Percentiles rank a stretch among this genome's conserved stretches.
These are phyloP conservation scores for Brettanomyces sp. DNA, from an alignment of 805 yeast genomes.

Conservation along the genomic window DNA sequence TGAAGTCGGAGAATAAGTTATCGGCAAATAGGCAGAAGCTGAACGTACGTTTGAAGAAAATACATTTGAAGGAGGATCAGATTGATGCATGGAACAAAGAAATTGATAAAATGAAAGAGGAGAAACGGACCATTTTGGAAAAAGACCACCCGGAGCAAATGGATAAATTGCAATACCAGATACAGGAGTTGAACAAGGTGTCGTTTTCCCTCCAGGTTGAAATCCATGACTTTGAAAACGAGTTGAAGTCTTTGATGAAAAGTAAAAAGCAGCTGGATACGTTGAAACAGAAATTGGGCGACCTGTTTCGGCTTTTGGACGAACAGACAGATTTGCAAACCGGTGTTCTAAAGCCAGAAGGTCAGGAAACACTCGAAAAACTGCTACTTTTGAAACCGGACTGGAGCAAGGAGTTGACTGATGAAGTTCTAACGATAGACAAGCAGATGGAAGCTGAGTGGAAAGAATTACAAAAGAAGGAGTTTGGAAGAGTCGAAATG, in stretches of 20 bases:
- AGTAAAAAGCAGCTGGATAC: conserved; percentile 19
- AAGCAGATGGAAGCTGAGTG: conserved; percentile 28
- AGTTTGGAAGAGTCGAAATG: conserved; percentile 21
- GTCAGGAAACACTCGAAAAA: conserved; percentile 14
- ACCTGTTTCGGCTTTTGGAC: conserved; percentile 17
- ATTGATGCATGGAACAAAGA: conserved; percentile 25
- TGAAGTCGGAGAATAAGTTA: conserved; percentile 27
- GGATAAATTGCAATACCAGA: conserved; percentile 11
- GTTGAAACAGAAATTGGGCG: conserved; percentile 13
- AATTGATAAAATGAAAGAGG: conserved; percentile 17
- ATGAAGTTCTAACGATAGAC: conserved; percentile 23
- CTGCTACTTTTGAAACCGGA: conserved; percentile 19
- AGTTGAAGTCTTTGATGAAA: conserved; percentile 19
- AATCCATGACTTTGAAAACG: conserved; percentile 24
- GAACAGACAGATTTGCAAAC: conserved; percentile 18
- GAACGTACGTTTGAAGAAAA: conserved; percentile 17
- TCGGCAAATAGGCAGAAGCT: conserved; percentile 24
- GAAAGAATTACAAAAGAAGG: conserved; percentile 30
- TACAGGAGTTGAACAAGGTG: conserved; percentile 20
- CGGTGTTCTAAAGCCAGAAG: conserved; percentile 21
- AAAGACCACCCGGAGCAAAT: conserved; percentile 12
- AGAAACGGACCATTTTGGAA: conserved; percentile 2
- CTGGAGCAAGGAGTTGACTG: conserved; percentile 22
- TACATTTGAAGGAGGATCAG: conserved; percentile 27
- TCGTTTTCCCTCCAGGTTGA: conserved; percentile 19